These are phyloP conservation scores for Neonectria punicea DNA, from an alignment of 2,329 filamentous ascomycete species.

Conservation along the genomic window DNA sequence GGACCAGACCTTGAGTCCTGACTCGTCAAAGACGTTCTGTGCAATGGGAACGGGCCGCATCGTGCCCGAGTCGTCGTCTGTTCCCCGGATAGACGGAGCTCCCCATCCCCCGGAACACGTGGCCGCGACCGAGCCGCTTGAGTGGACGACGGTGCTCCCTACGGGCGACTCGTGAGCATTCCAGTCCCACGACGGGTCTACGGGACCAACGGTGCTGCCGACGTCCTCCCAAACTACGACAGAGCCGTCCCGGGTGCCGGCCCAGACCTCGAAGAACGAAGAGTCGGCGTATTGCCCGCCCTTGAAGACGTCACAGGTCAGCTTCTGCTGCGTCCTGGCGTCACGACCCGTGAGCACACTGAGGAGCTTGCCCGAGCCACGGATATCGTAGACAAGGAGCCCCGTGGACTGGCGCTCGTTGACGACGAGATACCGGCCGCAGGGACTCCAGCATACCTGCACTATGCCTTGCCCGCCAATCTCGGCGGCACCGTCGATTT, in stretches of 20 bases:
- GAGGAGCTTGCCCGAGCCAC: slow-evolving; percentile 67
- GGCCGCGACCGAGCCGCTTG: slow-evolving; percentile 64
- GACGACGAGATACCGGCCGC: slow-evolving; percentile 70
- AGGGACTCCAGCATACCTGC: slow-evolving; percentile 70
- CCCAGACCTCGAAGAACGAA: slow-evolving; percentile 70
- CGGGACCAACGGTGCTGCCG: slow-evolving; percentile 57
- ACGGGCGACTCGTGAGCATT: slow-evolving; percentile 58
- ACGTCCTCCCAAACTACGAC: slow-evolving; percentile 70
- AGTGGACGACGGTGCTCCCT: slow-evolving; percentile 62
- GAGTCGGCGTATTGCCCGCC: slow-evolving; percentile 43
- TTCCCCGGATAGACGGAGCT: slow-evolving; percentile 33
- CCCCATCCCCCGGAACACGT: slow-evolving; percentile 68
- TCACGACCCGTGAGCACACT: slow-evolving; percentile 62
- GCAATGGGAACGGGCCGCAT: slow-evolving; percentile 11
- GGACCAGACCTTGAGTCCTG: slow-evolving; percentile 41
- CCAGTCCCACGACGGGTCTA: slow-evolving; percentile 62
- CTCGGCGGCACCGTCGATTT: slow-evolving; percentile 57
- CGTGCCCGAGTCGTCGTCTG: slow-evolving; percentile 23
- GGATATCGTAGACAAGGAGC: slow-evolving; percentile 71
- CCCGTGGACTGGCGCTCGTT: slow-evolving; percentile 67
- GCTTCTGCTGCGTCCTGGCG: slow-evolving; percentile 64
- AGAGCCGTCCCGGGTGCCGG: slow-evolving; percentile 63
- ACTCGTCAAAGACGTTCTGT: slow-evolving; percentile 36
- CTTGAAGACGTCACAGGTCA: slow-evolving; percentile 66
- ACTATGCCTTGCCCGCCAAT: slow-evolving; percentile 71